Base-by-base conservation (phyloP, 371 early-diverging fungal species). In the Capillidium heterosporum region DNA sequence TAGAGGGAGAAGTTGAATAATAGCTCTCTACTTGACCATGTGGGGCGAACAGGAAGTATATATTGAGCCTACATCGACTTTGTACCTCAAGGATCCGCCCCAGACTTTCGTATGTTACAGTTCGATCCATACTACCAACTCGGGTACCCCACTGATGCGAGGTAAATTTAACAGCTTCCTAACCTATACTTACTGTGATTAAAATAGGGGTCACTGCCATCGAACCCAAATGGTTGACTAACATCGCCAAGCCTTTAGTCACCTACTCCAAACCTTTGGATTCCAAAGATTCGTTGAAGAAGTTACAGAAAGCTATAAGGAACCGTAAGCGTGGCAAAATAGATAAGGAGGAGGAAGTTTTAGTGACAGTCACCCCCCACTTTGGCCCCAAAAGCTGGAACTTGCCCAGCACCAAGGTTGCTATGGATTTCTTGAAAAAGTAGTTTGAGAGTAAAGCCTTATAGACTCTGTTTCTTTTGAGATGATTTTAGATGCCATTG, bases 1-100 rank as follows among this genome's bases (percentile, higher is more conserved):
- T n/a, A n/a, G n/a, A n/a, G n/a, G n/a, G n/a, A n/a, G n/a, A n/a
- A n/a, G n/a, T n/a, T n/a, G n/a, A n/a, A n/a, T n/a, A n/a, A n/a
- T n/a, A n/a, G n/a, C n/a, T n/a, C n/a, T n/a, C n/a, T 95, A 93
- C 64, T 68, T 76, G 49, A 81, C 91, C 15, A 83, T 92, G 80
- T 85, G 84, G 85, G 69, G 77, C 23, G 72, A 76, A 21, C 81
- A 85, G 53, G 77, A 77, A 29, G 76, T 76, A 1, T 83, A 74
- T 56, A 84, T 92, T 43, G 88, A 90, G 61, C 80, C 81, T 3
- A 71, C 74, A 1, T 85, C 85, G 0, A 71, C 77, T 0, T 61
- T 92, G 21, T 76, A 71, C 59, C 67, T 70, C 27, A 71, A 76
- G 57, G 72, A 81, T 35, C 84, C 87, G 28, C 72, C 77, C 4